A percentile compares a stretch with the other conserved stretches of the same genome.
Evolutionary conservation across 805 yeast species (phyloP).

Genomic region (Yamadazyma phyllophila): DNA sequence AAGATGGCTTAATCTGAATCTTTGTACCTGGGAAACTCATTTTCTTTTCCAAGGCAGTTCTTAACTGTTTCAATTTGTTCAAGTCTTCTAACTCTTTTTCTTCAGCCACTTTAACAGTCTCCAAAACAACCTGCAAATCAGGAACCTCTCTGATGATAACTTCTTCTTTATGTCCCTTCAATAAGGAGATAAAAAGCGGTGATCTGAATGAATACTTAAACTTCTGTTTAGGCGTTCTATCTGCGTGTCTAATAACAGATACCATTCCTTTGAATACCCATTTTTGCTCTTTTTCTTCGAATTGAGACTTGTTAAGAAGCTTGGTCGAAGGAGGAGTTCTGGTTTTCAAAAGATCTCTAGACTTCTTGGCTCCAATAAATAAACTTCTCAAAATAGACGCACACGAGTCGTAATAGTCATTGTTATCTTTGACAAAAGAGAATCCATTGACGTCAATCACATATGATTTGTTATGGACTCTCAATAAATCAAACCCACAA

Average conservation of each 20-base stretch:
- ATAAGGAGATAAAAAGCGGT: constrained; percentile 75
- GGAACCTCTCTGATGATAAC: constrained; percentile 89
- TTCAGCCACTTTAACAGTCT: constrained; percentile 79
- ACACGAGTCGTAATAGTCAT: constrained; percentile 79
- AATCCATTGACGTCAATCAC: constrained; percentile 98
- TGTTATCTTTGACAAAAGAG: constrained; percentile 93
- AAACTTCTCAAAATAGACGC: constrained; percentile 72
- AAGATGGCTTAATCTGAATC: constrained; percentile 88
- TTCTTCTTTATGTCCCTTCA: constrained; percentile 94
- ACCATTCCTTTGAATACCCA: constrained; percentile 97
- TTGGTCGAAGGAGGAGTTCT: constrained; percentile 34
- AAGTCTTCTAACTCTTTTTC: constrained; percentile 78
- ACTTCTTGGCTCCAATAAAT: constrained; percentile 55
- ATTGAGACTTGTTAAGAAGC: constrained; percentile 34
- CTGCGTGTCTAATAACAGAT: constrained; percentile 92
- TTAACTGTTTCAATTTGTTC: constrained; percentile 70
- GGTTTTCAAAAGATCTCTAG: constrained; percentile 38
- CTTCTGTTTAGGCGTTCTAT: constrained; percentile 97
- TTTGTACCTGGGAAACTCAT: constrained; percentile 93
- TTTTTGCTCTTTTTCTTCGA: constrained; percentile 72
- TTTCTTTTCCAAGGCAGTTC: constrained; percentile 84
- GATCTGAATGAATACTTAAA: constrained; percentile 93
- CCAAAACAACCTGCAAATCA: constrained; percentile 80
- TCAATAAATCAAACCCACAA: constrained; percentile 92
- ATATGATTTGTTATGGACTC: constrained; percentile 84